These are phyloP conservation scores for Geoglossum glabrum DNA, from an alignment of 495 filamentous ascomycete genomes.

Conservation along the genomic window DNA sequence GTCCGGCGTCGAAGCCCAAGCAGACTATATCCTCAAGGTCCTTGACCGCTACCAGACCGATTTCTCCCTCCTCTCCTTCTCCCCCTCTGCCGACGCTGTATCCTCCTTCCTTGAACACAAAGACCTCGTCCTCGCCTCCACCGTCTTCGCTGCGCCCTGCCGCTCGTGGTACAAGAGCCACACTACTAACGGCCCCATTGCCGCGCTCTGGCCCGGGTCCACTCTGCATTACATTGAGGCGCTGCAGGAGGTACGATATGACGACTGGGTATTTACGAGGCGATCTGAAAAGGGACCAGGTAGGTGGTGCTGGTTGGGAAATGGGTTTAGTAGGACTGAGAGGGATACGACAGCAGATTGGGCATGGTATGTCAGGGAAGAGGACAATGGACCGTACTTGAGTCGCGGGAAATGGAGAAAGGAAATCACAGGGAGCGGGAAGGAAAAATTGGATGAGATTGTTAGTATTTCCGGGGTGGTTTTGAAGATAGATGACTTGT, in stretches of 20 bases:
- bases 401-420: background rate
- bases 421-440: background rate
- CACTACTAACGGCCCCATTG: constrained; percentile 31
- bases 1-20: constrained; percentile 32
- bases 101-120: constrained; percentile 43
- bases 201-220: constrained; percentile 47
- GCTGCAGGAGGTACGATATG: constrained; percentile 42
- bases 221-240: constrained; percentile 35
- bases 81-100: constrained; percentile 29
- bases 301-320: constrained; percentile 37
- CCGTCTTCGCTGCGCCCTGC: constrained; percentile 42
- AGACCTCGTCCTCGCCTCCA: constrained; percentile 39
- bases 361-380: constrained; percentile 28
- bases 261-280: constrained; percentile 46
- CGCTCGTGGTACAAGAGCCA: constrained; percentile 53
- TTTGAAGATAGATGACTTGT: background rate
- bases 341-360: constrained; percentile 19
- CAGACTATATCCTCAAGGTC: constrained; percentile 40
- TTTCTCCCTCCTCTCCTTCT: constrained; percentile 34
- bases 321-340: constrained; percentile 32
- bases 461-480: background rate
- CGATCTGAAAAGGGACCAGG: constrained; percentile 27
- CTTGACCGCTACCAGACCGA: constrained; percentile 42
- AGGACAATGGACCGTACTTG: constrained; percentile 11
- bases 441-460: background rate